Percentiles rank a stretch among this genome's conserved stretches.
Conservation (phyloP, 352 stramenopile genomes). For the Pythium pyrilobum region DNA sequence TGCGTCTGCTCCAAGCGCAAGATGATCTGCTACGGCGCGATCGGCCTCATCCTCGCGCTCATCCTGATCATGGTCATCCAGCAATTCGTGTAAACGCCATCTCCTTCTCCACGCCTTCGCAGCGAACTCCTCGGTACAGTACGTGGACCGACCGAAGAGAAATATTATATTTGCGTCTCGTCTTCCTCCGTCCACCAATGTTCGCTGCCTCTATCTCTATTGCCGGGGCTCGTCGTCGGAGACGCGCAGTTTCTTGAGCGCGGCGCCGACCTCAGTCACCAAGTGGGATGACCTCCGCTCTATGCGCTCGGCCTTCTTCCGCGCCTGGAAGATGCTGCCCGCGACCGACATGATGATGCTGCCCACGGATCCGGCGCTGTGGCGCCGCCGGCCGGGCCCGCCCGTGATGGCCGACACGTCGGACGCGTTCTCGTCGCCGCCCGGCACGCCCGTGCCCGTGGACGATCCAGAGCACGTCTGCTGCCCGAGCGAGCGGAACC, state of each 20-base stretch:
- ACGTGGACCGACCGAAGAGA: slow-evolving; percentile 2
- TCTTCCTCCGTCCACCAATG: too few relatives aligned
- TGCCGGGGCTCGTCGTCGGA: background rate
- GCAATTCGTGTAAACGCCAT: background rate
- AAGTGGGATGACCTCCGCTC: slow-evolving; percentile 35
- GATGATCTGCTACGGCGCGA: slow-evolving; percentile 57
- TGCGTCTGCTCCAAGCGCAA: slow-evolving; percentile 64
- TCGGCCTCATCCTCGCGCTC: slow-evolving; percentile 55
- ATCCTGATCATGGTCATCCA: slow-evolving; percentile 26
- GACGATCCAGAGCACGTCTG: slow-evolving; percentile 35
- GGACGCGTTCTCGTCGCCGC: slow-evolving; percentile 17
- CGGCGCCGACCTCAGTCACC: slow-evolving; percentile 19
- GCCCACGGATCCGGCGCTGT: slow-evolving; percentile 51
- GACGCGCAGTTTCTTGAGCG: slow-evolving; percentile 3
- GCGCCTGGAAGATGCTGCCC: slow-evolving; percentile 37
- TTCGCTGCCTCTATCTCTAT: too few relatives aligned
- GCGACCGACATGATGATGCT: slow-evolving; percentile 58
- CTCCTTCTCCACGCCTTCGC: background rate
- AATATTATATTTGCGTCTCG: background rate
- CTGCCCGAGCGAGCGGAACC: slow-evolving; percentile 33
- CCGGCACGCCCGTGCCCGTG: slow-evolving; percentile 13
- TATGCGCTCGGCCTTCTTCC: slow-evolving; percentile 25
- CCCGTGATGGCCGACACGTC: slow-evolving; percentile 4
- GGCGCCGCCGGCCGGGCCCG: slow-evolving; percentile 13
- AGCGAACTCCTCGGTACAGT: background rate